Base-by-base conservation (phyloP, 2,329 filamentous ascomycete species). In the Hypoxylon sp. region DNA sequence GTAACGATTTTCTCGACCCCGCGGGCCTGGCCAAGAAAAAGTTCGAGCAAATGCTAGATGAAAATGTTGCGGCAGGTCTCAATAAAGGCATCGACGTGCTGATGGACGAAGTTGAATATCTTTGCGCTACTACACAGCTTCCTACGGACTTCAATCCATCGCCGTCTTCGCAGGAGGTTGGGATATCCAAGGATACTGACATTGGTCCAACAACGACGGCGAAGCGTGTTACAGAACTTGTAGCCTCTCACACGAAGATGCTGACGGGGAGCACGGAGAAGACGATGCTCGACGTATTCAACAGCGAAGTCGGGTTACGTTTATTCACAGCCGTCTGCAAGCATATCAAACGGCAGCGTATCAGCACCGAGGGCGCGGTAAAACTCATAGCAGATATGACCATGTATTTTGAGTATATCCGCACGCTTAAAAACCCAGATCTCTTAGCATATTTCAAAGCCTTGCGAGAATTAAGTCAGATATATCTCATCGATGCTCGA, bases 41-140 rank as follows among this genome's bases (percentile, higher is more conserved):
- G 72, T 99, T 98, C 76, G 96, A 99, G 84, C 95, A 98, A 78
- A 97, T 98, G 92, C 90, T 99, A 1, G 96, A 99, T 77, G 96
- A 98, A 81, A 93, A 93, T 67, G 96, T 99, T 6, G 96, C 96
- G 3, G 94, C 95, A 7, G 97, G 97, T 1, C 84, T 99, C 70
- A 98, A 98, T 81, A 98, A 97, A 82, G 96, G 96, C 71, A 98
- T 99, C 70, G 95, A 99, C 77, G 96, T 98, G 64, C 88, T 99
- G 48, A 98, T 99, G 92, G 94, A 97, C 75, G 96, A 99, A 82
- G 95, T 98, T 30, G 96, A 99, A 79, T 98, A 97, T 78, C 88
- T 99, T 37, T 94, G 94, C 75, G 94, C 93, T 17, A 97, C 95
- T 0, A 93, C 91, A 2, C 96, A 99, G 79, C 83, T 87, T 25